phyloP scores from a whole-genome alignment of 768 basidiomycete genomes.

The Royoungia palumana region DNA sequence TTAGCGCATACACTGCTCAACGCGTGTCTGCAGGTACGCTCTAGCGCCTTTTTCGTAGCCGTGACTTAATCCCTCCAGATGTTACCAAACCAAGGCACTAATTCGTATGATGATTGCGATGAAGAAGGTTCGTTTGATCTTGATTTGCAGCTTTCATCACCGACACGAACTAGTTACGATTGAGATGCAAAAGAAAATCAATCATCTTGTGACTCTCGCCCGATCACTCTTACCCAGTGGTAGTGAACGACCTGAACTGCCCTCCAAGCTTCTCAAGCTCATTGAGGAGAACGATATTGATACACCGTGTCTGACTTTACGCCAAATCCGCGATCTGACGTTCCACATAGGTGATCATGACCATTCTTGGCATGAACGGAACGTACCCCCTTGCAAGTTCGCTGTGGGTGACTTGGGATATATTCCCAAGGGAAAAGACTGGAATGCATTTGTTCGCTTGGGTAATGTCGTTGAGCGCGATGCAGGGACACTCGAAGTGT shows the following conservation, averaged over 20 bases:
- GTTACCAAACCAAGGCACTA: conserved; percentile 40
- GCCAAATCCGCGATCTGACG: conserved; percentile 37
- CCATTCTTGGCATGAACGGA: conserved; percentile 40
- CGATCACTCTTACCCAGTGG: conserved; percentile 38
- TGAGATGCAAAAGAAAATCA: conserved; percentile 36
- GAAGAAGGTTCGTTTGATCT: conserved; percentile 16
- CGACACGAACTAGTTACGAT: conserved; percentile 26
- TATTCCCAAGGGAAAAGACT: conserved; percentile 34
- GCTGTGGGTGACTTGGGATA: conserved; percentile 46
- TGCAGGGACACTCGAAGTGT: conserved; percentile 19
- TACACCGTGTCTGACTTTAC: conserved; percentile 30
- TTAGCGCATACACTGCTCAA: conserved; percentile 40
- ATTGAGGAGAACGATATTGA: conserved; percentile 33
- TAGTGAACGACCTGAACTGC: conserved; percentile 28
- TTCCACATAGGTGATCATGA: conserved; percentile 35
- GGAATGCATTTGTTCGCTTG: conserved; percentile 38
- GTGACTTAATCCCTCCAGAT: conserved; percentile 28
- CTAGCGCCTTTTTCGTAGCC: background rate
- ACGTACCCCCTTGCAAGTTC: conserved; percentile 40
- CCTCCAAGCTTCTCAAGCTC: conserved; percentile 31
- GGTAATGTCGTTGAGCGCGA: conserved; percentile 38
- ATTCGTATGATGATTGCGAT: conserved; percentile 23
- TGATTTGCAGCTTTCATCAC: background rate
- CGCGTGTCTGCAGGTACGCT: conserved; percentile 35
- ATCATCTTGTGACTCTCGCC: conserved; percentile 40